These are phyloP conservation scores for Flaveria robusta DNA, from an alignment of 129 eudicot species.

Conservation along the genomic window DNA sequence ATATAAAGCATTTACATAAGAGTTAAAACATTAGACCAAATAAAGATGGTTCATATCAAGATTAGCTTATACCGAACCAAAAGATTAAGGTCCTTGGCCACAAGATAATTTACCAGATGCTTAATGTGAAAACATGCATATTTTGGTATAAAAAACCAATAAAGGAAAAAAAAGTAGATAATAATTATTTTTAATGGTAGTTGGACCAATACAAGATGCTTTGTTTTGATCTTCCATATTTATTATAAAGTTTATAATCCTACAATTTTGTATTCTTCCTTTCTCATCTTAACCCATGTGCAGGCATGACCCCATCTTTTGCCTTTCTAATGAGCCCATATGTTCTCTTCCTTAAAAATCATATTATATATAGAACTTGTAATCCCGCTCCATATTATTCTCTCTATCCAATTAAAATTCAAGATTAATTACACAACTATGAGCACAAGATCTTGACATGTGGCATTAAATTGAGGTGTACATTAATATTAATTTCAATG, in stretches of 20 bases:
- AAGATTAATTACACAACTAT: slow-evolving; percentile 4
- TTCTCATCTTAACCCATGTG: slow-evolving; percentile 51
- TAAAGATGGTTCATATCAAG: background rate
- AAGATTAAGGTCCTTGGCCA: background rate
- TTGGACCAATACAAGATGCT: slow-evolving; percentile 49
- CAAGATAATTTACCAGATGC: slow-evolving; percentile 1
- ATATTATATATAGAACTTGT: background rate
- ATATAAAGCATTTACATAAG: background rate
- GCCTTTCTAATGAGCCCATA: slow-evolving; percentile 28
- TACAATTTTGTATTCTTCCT: slow-evolving; percentile 33
- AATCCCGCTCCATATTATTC: slow-evolving; percentile 33
- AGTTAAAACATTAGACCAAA: background rate
- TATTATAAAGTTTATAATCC: slow-evolving; percentile 28
- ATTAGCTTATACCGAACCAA: background rate
- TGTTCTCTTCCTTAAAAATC: slow-evolving; percentile 32
- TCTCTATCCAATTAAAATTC: slow-evolving; percentile 34
- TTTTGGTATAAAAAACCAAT: slow-evolving; percentile 14
- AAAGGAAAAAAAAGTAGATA: background rate
- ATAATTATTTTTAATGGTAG: slow-evolving; percentile 21
- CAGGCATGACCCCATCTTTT: slow-evolving; percentile 41
- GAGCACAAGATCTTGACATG: slow-evolving; percentile 27
- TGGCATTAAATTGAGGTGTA: slow-evolving; percentile 24
- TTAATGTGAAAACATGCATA: slow-evolving; percentile 32
- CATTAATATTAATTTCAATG: slow-evolving; percentile 30
- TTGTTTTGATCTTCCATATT: slow-evolving; percentile 28